Conservation (phyloP, 805 yeast genomes). For the Yamadazyma ubonensis region DNA sequence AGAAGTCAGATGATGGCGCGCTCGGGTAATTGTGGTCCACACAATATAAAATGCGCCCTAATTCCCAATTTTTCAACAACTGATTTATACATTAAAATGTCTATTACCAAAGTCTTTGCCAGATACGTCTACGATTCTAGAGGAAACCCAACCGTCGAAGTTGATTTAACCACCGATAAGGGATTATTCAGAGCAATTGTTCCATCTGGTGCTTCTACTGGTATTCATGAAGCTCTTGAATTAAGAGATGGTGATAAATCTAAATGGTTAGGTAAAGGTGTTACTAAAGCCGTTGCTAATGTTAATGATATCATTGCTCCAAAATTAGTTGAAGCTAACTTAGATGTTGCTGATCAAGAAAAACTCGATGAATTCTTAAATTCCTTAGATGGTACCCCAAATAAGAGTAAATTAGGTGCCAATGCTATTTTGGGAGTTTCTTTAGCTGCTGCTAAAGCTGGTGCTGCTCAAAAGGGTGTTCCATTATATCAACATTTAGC, state of each 20-base stretch:
- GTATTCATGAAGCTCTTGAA: conserved; percentile 98
- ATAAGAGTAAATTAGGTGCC: conserved; percentile 97
- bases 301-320: conserved; percentile 95
- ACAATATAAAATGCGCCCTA: conserved; percentile 10
- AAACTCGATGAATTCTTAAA: conserved; percentile 83
- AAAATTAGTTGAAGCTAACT: conserved; percentile 75
- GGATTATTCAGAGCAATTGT: conserved; percentile 97
- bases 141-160: conserved; percentile 99
- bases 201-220: conserved; percentile 99
- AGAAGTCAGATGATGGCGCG: neutral
- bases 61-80: conserved; percentile 5
- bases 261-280: conserved; percentile 99
- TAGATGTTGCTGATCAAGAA: conserved; percentile 84
- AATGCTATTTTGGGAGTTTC: conserved; percentile 98
- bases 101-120: conserved; percentile 83
- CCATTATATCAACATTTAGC: conserved; percentile 93
- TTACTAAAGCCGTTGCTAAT: conserved; percentile 91
- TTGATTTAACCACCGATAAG: conserved; percentile 87
- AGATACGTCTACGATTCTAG: conserved; percentile 99
- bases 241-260: conserved; percentile 97
- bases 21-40: conserved; percentile 18
- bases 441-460: conserved; percentile 95
- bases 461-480: conserved; percentile 91
- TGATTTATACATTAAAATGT: conserved; percentile 46
- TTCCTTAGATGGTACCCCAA: conserved; percentile 92